Evolutionary conservation across 306 rosid species (phyloP), one percentile per base, ranked within the genome.

Genomic region (Oxytropis ochrocephala): DNA sequence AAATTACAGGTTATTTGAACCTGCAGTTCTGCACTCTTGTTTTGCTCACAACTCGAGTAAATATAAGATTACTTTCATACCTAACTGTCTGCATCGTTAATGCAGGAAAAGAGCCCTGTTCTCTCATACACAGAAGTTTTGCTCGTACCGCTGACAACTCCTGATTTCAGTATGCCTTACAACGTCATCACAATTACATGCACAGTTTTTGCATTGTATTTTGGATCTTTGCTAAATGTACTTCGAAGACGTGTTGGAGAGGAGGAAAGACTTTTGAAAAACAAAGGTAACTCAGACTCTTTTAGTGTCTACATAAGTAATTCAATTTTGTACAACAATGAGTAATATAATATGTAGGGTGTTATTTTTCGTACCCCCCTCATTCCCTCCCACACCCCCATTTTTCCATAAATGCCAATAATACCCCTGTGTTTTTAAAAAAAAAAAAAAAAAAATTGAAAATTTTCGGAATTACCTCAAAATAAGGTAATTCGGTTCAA

Each of bases 141-240:
- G 64, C 97, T 91, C 1, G 95, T 94, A 69, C 96, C 99, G 33
- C 74, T 94, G 81, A 91, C 99, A 29, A 91, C 97, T 63, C 99
- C 97, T 2, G 97, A 94, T 84, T 94, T 91, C 80, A 94, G 99
- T 70, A 91, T 94, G 99, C 97, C 97, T 56, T 91, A 90, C 84
- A 88, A 94, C 65, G 97, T 91, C 67, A 91, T 94, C 81, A 88
- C 99, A 67, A 91, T 94, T 68, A 88, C 97, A 5, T 94, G 96
- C 88, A 94, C 95, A 0, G 85, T 89, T 38, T 91, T 86, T 60
- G 99, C 99, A 2, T 79, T 94, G 79, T 87, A 88, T 74, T 94
- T 94, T 80, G 97, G 99, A 67, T 84, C 97, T 65, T 81, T 91
- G 81, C 86, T 88, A 43, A 94, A 88, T 66, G 92, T 87, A 33